Evolutionary conservation across 108 stramenopile genomes (phyloP).

Genomic region (Bacterosira constricta): DNA sequence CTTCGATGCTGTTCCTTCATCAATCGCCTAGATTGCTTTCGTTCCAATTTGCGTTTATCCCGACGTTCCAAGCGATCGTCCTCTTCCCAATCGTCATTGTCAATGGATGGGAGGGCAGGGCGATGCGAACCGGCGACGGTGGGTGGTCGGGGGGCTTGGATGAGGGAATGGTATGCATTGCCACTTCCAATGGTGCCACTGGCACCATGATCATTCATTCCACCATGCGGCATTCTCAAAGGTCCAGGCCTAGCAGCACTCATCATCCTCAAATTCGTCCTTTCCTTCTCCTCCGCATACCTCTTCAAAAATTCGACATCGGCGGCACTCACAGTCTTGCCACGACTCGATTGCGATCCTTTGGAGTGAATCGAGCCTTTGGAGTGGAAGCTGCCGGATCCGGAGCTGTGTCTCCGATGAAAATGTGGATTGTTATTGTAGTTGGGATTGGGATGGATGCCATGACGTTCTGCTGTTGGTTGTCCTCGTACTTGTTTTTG

Average conservation of each 20-base stretch:
- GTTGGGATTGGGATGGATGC: neutral
- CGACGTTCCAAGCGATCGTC: conserved; percentile 31
- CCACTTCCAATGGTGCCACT: neutral
- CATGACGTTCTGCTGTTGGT: neutral
- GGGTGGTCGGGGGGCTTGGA: conserved; percentile 30
- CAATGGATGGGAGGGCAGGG: conserved; percentile 41
- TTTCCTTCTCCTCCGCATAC: conserved; percentile 40
- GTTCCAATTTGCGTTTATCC: neutral
- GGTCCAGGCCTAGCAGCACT: too few species aligned
- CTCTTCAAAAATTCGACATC: conserved; percentile 38
- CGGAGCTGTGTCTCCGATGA: neutral
- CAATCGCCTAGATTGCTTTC: too few species aligned
- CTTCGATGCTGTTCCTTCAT: too few species aligned
- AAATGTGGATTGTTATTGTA: neutral
- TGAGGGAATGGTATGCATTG: neutral
- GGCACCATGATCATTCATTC: neutral
- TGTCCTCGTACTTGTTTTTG: neutral
- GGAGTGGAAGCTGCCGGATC: neutral
- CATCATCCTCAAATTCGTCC: conserved; percentile 14
- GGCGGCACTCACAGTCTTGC: conserved; percentile 3
- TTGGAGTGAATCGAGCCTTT: neutral
- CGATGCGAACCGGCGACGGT: conserved; percentile 46
- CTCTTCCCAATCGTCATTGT: conserved; percentile 56
- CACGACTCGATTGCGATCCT: neutral
- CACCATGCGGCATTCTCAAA: neutral